Evolutionary conservation across 1,139 yeast species (phyloP).

Genomic region (Nakaseomyces uthaithaninus): DNA sequence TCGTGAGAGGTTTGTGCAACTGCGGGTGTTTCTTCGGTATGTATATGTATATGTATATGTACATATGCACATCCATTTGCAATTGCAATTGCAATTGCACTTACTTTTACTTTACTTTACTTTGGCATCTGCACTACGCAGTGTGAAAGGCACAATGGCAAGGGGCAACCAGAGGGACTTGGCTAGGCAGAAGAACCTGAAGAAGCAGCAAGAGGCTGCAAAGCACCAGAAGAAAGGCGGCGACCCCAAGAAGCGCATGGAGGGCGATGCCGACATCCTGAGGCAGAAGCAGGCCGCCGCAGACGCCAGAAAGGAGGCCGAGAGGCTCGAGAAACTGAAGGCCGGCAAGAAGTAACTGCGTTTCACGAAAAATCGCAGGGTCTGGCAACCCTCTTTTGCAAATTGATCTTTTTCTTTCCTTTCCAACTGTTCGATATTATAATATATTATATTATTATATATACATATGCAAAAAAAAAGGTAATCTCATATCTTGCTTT

Average conservation of each 20-base stretch:
- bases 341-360: slow-evolving; percentile 14
- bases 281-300: slow-evolving; percentile 83
- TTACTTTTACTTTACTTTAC: no score
- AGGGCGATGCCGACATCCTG: slow-evolving; percentile 78
- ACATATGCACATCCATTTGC: no score
- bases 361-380: neutral
- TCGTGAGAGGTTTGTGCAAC: no score
- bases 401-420: neutral
- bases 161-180: slow-evolving; percentile 96
- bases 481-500: neutral
- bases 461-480: neutral
- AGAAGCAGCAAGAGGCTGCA: slow-evolving; percentile 59
- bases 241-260: slow-evolving; percentile 77
- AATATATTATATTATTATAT: neutral
- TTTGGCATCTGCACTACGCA: no score
- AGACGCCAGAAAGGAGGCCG: slow-evolving; percentile 54
- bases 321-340: slow-evolving; percentile 20
- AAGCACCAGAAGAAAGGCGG: slow-evolving; percentile 67
- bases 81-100: no score
- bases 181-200: slow-evolving; percentile 80
- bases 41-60: no score
- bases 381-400: neutral
- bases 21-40: no score
- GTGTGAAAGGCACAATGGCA: slow-evolving; percentile 67
- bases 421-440: neutral